Base-by-base conservation (phyloP, 2,329 filamentous ascomycete genomes). In the Colletotrichum sp. region DNA sequence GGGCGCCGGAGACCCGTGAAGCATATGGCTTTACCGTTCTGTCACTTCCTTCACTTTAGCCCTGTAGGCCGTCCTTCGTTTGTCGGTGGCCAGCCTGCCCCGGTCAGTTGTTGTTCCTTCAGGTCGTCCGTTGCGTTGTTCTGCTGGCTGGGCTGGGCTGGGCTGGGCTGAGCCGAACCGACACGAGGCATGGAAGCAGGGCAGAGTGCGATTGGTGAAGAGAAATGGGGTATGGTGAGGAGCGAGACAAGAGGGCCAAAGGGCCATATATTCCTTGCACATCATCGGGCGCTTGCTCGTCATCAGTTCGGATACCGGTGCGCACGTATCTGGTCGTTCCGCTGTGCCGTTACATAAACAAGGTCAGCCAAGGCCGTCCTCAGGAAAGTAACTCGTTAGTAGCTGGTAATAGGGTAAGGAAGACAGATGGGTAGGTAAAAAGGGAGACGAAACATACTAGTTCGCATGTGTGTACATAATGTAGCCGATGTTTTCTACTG, bases 181-280 rank as follows among this genome's bases (percentile, higher is more conserved):
- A 66, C 73, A 72, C 63, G 69, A 75, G 69, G 72, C 43, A 52
- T 59, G 63, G 64, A 52, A 52, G 21, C 43, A 60, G 34, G 36
- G 18, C 43, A 36, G 36, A 59, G 63, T 69, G 43, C 63, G 30
- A 72, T 67, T 67, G 73, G 64, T 52, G 63, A 64, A 64, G 18
- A 24, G 9, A 30, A 21, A 32, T 13, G 63, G 67, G 63, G 73
- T 72, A 63, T 67, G 55, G 63, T 75, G 57, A 68, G 68, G 57
- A 48, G 39, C 72, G 73, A 64, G 70, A 73, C 69, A 43, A 36
- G 63, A 72, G 36, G 59, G 30, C 43, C 39, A 68, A 57, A 72
- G 36, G 59, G 30, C 43, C 39, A 68, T 32, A 26, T 67, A 30
- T 71, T 72, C 61, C 68, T 75, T 72, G 61, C 72, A 75, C 55